Evolutionary conservation across 2,329 filamentous ascomycete genomes (phyloP).

Genomic region (Exserohilum turcica): DNA sequence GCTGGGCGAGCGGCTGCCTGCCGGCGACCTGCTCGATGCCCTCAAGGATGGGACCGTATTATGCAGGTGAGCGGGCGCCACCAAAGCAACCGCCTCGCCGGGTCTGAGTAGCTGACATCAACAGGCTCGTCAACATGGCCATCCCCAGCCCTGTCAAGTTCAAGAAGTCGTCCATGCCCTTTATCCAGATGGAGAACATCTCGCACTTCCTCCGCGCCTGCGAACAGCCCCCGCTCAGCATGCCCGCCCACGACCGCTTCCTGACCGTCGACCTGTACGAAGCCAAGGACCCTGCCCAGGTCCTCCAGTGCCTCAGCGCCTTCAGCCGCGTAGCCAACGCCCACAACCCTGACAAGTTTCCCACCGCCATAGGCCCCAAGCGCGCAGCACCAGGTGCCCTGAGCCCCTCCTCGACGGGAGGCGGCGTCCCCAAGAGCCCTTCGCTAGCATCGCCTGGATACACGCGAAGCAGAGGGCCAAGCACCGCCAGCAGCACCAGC

Average conservation of each 20-base stretch:
- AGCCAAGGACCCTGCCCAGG: slow-evolving; percentile 92
- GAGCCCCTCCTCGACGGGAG: slow-evolving; percentile 44
- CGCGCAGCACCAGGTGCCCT: slow-evolving; percentile 55
- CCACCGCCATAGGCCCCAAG: slow-evolving; percentile 75
- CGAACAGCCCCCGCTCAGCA: slow-evolving; percentile 79
- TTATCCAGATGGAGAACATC: slow-evolving; percentile 99
- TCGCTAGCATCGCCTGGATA: slow-evolving; percentile 38
- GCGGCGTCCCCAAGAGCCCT: slow-evolving; percentile 28
- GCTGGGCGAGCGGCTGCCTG: slow-evolving; percentile 73
- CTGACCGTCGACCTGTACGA: slow-evolving; percentile 97
- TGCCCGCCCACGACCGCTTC: slow-evolving; percentile 93
- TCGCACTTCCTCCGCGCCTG: slow-evolving; percentile 92
- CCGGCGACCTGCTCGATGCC: slow-evolving; percentile 78
- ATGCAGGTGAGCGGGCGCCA: slow-evolving; percentile 72
- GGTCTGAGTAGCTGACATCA: background rate
- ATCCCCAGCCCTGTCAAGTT: slow-evolving; percentile 80
- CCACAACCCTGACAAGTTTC: slow-evolving; percentile 74
- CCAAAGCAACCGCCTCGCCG: background rate
- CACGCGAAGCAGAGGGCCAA: slow-evolving; percentile 51
- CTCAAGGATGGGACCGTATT: slow-evolving; percentile 90
- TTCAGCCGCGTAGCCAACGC: slow-evolving; percentile 86
- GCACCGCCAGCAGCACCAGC: slow-evolving; percentile 47
- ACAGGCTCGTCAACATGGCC: slow-evolving; percentile 80
- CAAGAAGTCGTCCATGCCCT: slow-evolving; percentile 93
- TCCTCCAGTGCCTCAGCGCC: slow-evolving; percentile 86